These are phyloP conservation scores for Microcos paniculata DNA, from an alignment of 345 rosid species.

Conservation along the genomic window DNA sequence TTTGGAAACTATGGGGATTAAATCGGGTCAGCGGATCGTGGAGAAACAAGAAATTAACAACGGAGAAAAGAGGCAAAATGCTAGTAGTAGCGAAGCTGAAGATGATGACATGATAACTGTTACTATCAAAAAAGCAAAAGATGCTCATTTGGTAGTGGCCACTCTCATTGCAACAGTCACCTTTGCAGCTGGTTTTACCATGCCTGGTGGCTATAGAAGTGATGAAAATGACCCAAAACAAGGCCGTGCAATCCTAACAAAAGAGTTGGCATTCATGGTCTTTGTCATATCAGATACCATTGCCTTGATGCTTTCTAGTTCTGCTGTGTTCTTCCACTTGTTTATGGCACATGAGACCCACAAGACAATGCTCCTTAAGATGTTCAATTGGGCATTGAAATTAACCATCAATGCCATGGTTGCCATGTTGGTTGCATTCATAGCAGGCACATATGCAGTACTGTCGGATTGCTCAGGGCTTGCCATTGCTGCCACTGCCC, in stretches of 20 bases:
- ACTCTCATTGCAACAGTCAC: no score
- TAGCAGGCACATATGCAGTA: background rate
- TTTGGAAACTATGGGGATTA: no score
- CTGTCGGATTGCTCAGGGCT: background rate
- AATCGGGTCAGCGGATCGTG: no score
- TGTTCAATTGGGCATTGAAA: background rate
- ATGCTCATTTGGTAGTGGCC: no score
- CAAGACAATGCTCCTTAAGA: fast-evolving
- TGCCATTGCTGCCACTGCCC: no score
- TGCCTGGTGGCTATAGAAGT: background rate
- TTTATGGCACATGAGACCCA: background rate
- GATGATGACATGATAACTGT: background rate
- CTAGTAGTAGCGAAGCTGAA: no score
- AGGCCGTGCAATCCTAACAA: no score
- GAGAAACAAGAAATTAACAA: no score
- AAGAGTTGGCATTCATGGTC: no score
- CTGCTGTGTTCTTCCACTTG: background rate
- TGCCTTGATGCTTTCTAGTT: background rate
- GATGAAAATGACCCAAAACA: background rate
- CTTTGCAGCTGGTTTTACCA: background rate
- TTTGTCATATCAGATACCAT: background rate
- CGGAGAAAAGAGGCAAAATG: no score
- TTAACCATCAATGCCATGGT: background rate
- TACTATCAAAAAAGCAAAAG: no score
- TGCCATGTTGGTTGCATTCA: no score